Evolutionary conservation across 208 protist species (phyloP), one percentile per base, ranked within the genome.

Genomic region (Leishmania turanica): DNA sequence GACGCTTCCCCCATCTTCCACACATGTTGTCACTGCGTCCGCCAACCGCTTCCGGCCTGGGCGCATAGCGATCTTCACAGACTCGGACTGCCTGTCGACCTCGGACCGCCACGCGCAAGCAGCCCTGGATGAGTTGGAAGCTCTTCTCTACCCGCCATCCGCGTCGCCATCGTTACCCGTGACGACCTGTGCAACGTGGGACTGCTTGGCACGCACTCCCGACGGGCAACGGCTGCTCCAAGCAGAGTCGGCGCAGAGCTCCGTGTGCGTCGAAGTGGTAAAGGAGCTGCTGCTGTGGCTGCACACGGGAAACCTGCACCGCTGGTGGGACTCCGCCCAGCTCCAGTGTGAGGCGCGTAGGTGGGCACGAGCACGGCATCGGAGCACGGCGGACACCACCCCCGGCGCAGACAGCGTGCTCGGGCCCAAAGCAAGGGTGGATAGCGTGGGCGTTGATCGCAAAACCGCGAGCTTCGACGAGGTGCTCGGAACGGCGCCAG

Each of bases 61-160:
- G 21, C 78, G 80, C 3, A 80, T 93, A 15, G 86, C 84, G 1
- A 75, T 95, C 51, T 90, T 95, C 64, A 93, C 91, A 0, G 91
- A 93, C 77, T 85, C 90, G 1, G 84, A 87, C 73, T 88, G 89
- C 58, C 78, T 95, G 31, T 86, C 85, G 8, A 58, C 73, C n/a
- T 87, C 78, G 0, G 64, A 87, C 51, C 9, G 19, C 5, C 31
- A 83, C 54, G 45, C 85, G 42, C 79, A 85, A 37, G n/a, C 31
- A 19, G 66, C 78, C 3, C 42, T 87, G 54, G 37, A 68, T 34
- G 62, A 73, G 56, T 58, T 88, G 13, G 83, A 83, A 51, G 21
- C 3, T 1, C 45, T 80, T 15, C 54, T 77, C 9, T 49, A 56
- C 53, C 51, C 77, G 24, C 19, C 45, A 11, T n/a, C 53, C 54